phyloP scores from a whole-genome alignment of 208 protist species.

The Acanthamoeba royreba region DNA sequence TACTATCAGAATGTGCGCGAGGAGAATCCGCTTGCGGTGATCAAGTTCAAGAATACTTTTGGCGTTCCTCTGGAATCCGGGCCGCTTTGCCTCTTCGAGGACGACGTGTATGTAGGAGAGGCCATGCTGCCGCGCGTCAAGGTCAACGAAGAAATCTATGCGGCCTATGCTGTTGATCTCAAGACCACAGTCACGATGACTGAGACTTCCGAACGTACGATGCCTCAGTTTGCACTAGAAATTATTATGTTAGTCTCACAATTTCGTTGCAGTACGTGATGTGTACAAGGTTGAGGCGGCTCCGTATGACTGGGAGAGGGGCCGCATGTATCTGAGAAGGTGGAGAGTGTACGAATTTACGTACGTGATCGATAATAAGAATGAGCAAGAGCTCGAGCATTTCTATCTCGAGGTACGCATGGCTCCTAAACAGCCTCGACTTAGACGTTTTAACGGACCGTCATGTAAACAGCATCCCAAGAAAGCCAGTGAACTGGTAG shows the following conservation, averaged over 20 bases:
- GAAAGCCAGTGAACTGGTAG: neutral
- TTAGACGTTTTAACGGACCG: neutral
- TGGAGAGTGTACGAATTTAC: neutral
- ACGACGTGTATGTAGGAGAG: conserved; percentile 9
- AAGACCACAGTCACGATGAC: conserved; percentile 9
- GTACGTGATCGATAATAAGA: neutral
- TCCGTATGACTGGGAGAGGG: neutral
- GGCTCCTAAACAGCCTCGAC: neutral
- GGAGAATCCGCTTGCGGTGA: conserved; percentile 26
- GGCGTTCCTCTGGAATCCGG: neutral
- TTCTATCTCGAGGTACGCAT: neutral
- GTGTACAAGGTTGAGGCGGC: neutral
- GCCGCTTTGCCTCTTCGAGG: neutral
- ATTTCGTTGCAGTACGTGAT: neutral
- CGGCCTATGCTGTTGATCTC: neutral
- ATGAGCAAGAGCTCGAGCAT: neutral
- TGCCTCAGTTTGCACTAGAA: neutral
- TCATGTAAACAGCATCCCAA: neutral
- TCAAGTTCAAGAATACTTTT: conserved; percentile 20
- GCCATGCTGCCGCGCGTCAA: neutral
- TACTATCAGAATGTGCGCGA: neutral
- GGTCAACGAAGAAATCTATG: neutral
- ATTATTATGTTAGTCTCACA: neutral
- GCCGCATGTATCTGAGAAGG: neutral
- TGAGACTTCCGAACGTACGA: neutral